phyloP scores from a whole-genome alignment of 352 stramenopile genomes.

The Globisporangium parvum region DNA sequence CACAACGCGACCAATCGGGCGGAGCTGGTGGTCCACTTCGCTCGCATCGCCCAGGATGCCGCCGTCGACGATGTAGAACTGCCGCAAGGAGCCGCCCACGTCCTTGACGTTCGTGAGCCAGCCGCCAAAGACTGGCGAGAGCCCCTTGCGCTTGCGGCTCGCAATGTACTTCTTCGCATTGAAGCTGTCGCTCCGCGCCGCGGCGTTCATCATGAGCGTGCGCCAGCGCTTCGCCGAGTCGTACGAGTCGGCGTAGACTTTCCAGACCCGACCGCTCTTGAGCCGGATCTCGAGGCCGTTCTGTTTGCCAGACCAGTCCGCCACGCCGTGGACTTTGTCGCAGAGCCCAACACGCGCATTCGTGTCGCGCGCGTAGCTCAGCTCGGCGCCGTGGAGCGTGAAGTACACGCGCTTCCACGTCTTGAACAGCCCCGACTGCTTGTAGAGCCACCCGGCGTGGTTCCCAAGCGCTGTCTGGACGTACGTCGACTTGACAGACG shows the following conservation, averaged over 20 bases:
- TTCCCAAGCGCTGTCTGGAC: slow-evolving; percentile 68
- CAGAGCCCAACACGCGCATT: slow-evolving; percentile 53
- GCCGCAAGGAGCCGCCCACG: slow-evolving; percentile 27
- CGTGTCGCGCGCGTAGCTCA: slow-evolving; percentile 71
- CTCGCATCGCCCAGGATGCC: slow-evolving; percentile 61
- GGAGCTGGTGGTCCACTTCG: slow-evolving; percentile 75
- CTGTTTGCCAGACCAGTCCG: slow-evolving; percentile 64
- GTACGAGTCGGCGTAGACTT: slow-evolving; percentile 67
- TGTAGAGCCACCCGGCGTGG: slow-evolving; percentile 75
- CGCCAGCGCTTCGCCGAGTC: slow-evolving; percentile 74
- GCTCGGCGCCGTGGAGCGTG: slow-evolving; percentile 66
- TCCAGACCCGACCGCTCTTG: slow-evolving; percentile 62
- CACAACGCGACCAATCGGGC: slow-evolving; percentile 55
- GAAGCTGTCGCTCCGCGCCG: slow-evolving; percentile 39
- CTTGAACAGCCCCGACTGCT: slow-evolving; percentile 75
- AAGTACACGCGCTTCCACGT: slow-evolving; percentile 78
- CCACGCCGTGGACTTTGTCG: slow-evolving; percentile 50
- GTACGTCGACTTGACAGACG: slow-evolving; percentile 66
- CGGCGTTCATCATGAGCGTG: slow-evolving; percentile 48
- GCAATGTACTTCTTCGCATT: slow-evolving; percentile 66
- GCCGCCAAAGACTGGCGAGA: slow-evolving; percentile 63
- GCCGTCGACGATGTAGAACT: slow-evolving; percentile 78
- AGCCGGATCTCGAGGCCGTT: slow-evolving; percentile 66
- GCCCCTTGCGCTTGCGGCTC: slow-evolving; percentile 58
- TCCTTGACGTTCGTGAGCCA: slow-evolving; percentile 68